These are phyloP conservation scores for Coccomyxa subellipsoidea DNA, from an alignment of 163 green algal genomes.

Conservation along the genomic window DNA sequence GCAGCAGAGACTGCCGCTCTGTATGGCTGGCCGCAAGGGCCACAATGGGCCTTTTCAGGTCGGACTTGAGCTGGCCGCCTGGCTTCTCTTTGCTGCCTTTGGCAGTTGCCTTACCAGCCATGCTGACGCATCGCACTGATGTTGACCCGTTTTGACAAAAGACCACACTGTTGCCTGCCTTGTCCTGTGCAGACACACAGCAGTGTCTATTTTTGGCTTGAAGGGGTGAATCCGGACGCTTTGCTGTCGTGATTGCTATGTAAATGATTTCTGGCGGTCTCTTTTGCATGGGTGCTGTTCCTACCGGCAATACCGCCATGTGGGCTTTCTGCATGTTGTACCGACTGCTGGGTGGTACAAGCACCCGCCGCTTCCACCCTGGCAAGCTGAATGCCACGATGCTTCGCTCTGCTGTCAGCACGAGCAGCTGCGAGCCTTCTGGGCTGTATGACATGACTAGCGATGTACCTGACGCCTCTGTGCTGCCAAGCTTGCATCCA, in stretches of 20 bases:
- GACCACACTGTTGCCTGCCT: neutral
- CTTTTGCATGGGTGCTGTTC: too few relatives aligned
- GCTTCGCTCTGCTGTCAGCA: slow-evolving; percentile 12
- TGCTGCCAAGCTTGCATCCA: slow-evolving; percentile 46
- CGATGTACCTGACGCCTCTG: slow-evolving; percentile 38
- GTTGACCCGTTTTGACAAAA: slow-evolving; percentile 27
- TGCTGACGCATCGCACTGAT: slow-evolving; percentile 23
- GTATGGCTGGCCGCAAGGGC: slow-evolving; percentile 33
- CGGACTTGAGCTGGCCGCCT: slow-evolving; percentile 47
- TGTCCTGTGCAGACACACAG: slow-evolving; percentile 3
- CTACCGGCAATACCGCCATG: neutral
- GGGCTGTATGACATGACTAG: slow-evolving; percentile 51
- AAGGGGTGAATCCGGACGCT: too few relatives aligned
- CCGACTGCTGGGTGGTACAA: slow-evolving; percentile 1
- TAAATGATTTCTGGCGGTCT: too few relatives aligned
- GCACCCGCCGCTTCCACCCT: slow-evolving; percentile 12
- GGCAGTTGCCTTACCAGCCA: neutral
- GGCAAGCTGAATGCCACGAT: slow-evolving; percentile 17
- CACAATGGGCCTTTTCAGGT: slow-evolving; percentile 63
- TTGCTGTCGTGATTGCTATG: too few relatives aligned
- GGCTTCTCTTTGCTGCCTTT: slow-evolving; percentile 3
- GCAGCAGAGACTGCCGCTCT: slow-evolving; percentile 31
- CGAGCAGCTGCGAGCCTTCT: slow-evolving; percentile 42
- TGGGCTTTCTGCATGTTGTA: neutral
- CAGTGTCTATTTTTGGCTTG: too few relatives aligned